Evolutionary conservation across 331 rosid species (phyloP), one percentile per base, ranked within the genome.

Genomic region (Pyrus hybrid): DNA sequence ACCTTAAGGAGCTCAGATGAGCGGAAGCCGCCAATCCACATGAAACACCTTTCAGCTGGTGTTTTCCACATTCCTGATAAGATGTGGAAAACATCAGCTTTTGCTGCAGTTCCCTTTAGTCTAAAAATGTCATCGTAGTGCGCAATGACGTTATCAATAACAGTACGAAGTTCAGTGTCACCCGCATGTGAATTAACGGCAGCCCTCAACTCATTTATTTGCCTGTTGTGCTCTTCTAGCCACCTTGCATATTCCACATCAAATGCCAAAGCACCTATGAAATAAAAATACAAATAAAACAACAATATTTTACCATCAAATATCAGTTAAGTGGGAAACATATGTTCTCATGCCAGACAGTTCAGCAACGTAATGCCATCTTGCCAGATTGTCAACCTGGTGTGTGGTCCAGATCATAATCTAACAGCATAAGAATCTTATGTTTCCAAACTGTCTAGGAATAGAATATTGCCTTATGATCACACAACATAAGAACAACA

Each of bases 11-110:
- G 82, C 85, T 93, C 98, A 3, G 98, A 93, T 17, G 98, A 90
- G 65, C 96, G 97, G 58, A 93, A 93, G 70, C 96, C 98, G 67
- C 98, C 98, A 26, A 93, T 93, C 98, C 98, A 93, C 98, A 93
- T 83, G 86, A 91, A 93, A 86, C 98, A 93, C 75, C 98, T 89
- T 76, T 91, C 97, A 4, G 98, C 98, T 58, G 97, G 97, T 69
- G 98, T 91, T 81, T 93, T 91, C 98, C 97, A 93, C 96, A 93
- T 91, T 70, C 96, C 98, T n/a, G 97, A 91, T 61, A 93, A 87
- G 73, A 91, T 91, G 87, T 93, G 98, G 88, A 93, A 93, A 57
- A 93, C 98, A 76, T 93, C 97, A 60, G 93, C 93, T 82, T 93
- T 93, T 62, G 97, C 98, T 33, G 98, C 97, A 77, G 79, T 78